Base-by-base conservation (phyloP, 2,329 filamentous ascomycete genomes). In the Botrytis fragariae region DNA sequence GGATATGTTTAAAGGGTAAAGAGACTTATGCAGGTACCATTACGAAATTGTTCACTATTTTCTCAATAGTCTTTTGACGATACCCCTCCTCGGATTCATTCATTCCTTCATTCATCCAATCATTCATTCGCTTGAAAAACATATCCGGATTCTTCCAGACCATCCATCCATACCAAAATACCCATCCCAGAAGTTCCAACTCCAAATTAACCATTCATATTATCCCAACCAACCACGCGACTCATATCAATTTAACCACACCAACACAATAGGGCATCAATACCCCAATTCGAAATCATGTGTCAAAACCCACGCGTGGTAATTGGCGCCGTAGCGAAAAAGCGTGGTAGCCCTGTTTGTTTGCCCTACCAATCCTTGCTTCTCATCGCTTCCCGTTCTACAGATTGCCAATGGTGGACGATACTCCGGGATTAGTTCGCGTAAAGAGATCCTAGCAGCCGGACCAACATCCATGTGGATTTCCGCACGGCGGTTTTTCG, bases 1-100 rank as follows among this genome's bases (percentile, higher is more conserved):
- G 42, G 29, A 48, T 37, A 37, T 18, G 44, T 51, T 51, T 18
- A 48, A 29, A 29, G 63, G 44, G 44, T 37, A 20, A 20, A 51
- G 39, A 37, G 32, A 32, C 44, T 67, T 18, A 67, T 67, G 63
- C 63, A 67, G 44, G 63, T 67, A 67, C 63, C 22, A 22, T 62
- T n/a, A 39, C n/a, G 20, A 51, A 37, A 37, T 7, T 22, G 7
- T 35, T 7, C 5, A 25, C 42, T 29, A 22, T 12, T 3, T 32
- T 25, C 62, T 29, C 62, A 48, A 48, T 35, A 16, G 18, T 45
- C 35, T 12, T 29, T 8, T 25, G 48, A 16, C 25, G 29, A n/a
- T 10, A 16, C 10, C 9, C 20, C 20, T 65, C 29, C 20, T 48
- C 42, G 10, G n/a, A 65, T 4, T 25, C 62, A 32, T 32, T 12